phyloP scores from a whole-genome alignment of 805 yeast species.

The Candida tibetensis region DNA sequence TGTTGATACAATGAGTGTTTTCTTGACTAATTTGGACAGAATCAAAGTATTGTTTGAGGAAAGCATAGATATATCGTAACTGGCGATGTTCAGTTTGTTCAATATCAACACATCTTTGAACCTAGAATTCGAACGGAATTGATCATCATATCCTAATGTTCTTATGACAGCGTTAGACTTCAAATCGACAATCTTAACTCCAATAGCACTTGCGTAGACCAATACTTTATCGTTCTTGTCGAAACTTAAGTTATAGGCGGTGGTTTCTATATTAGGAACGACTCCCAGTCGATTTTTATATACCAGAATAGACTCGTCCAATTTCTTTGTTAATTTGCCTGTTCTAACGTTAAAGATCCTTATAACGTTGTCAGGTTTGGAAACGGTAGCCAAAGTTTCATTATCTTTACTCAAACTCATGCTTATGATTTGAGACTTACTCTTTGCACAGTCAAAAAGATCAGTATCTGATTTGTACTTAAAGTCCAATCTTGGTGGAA shows the following conservation, averaged over 20 bases:
- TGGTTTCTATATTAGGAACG: constrained; percentile 1
- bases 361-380: constrained; percentile 29
- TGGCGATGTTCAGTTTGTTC: constrained; percentile 10
- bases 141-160: constrained; percentile 13
- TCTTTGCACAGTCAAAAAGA: constrained; percentile 29
- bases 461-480: constrained; percentile 39
- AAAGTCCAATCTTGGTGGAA: constrained; percentile 19
- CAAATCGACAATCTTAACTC: constrained; percentile 13
- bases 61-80: constrained; percentile 13
- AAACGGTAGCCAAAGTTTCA: constrained; percentile 24
- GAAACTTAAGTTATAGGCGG: constrained; percentile 3
- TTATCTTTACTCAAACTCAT: constrained; percentile 18
- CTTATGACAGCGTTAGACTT: constrained; percentile 7
- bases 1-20: constrained; percentile 13
- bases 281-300: constrained; percentile 3
- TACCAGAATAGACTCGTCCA: constrained; percentile 7
- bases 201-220: constrained; percentile 10
- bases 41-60: constrained; percentile 17
- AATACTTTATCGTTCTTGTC: constrained; percentile 9
- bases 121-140: constrained; percentile 1
- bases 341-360: constrained; percentile 29
- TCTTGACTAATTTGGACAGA: constrained; percentile 12
- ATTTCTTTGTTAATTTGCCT: constrained; percentile 24
- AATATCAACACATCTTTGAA: constrained; percentile 11
- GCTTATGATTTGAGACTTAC: constrained; percentile 21